A percentile compares a stretch with the other conserved stretches of the same genome.
phyloP scores from a whole-genome alignment of 352 stramenopile genomes.

The Phytophthora europaea region DNA sequence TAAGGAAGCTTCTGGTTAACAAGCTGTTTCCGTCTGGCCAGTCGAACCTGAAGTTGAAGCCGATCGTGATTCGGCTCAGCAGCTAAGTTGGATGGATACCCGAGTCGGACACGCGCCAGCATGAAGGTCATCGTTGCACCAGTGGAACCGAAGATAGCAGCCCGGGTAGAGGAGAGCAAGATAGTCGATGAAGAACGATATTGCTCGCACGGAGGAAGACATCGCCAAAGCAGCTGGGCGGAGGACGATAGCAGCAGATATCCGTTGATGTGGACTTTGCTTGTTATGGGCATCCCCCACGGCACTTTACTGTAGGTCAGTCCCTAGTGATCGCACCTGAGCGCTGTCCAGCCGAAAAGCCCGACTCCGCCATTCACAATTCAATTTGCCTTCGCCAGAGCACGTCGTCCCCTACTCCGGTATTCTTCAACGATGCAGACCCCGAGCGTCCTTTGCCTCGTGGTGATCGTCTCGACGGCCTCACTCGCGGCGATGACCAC shows the following conservation, averaged over 20 bases:
- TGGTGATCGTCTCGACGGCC: not conserved
- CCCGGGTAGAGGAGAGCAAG: conserved; percentile 5
- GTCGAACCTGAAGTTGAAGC: conserved; percentile 4
- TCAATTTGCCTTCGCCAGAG: conserved; percentile 12
- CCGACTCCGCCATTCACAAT: conserved; percentile 4
- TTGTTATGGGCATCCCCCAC: conserved; percentile 6
- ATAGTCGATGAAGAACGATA: conserved; percentile 9
- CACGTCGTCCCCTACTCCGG: not conserved
- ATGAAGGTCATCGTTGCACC: not conserved
- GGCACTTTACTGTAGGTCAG: not conserved
- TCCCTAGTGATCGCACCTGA: not conserved
- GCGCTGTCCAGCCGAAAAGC: not conserved
- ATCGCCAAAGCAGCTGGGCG: conserved; percentile 2
- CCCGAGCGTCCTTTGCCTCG: conserved; percentile 3
- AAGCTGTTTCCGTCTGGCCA: conserved; percentile 1
- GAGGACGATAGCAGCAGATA: not conserved
- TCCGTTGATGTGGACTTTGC: conserved; percentile 1
- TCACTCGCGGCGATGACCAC: not conserved
- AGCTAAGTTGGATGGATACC: not conserved
- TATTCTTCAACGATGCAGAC: conserved; percentile 4
- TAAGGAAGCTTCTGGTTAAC: not conserved
- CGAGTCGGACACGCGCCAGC: not conserved
- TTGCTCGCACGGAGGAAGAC: conserved; percentile 3
- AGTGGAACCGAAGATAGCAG: not conserved
- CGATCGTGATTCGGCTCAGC: not conserved